Conservation (phyloP, 1,139 yeast genomes). For the Saccharomyces uvarum region DNA sequence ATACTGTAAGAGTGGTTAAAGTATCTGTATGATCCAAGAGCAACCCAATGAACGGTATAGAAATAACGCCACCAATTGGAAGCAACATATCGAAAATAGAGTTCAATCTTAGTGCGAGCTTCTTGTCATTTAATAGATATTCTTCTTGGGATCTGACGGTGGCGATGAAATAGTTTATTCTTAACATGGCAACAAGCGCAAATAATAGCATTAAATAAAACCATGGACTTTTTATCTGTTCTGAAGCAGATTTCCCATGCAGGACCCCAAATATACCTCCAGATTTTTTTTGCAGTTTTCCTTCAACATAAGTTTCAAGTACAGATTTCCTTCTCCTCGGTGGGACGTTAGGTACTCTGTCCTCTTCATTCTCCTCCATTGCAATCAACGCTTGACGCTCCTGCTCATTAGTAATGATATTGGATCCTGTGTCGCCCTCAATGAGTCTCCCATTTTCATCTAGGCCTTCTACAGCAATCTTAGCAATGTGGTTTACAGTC, state of each 20-base stretch:
- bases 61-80: slow-evolving; percentile 77
- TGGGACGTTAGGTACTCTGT: slow-evolving; percentile 11
- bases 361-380: slow-evolving; percentile 9
- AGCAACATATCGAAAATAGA: slow-evolving; percentile 75
- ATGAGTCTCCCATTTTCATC: slow-evolving; percentile 43
- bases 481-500: slow-evolving; percentile 43
- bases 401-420: slow-evolving; percentile 24
- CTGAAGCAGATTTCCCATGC: slow-evolving; percentile 53
- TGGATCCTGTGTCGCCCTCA: slow-evolving; percentile 31
- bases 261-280: slow-evolving; percentile 82
- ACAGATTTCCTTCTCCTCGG: slow-evolving; percentile 39
- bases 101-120: slow-evolving; percentile 52
- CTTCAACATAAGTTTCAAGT: slow-evolving; percentile 56
- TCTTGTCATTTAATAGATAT: slow-evolving; percentile 51
- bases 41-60: slow-evolving; percentile 83
- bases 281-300: slow-evolving; percentile 44
- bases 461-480: slow-evolving; percentile 60
- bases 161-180: slow-evolving; percentile 88
- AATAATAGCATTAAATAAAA: slow-evolving; percentile 67
- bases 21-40: slow-evolving; percentile 70
- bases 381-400: slow-evolving; percentile 29
- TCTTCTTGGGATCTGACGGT: slow-evolving; percentile 74
- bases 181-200: slow-evolving; percentile 79
- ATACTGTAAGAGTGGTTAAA: slow-evolving; percentile 45
- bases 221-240: slow-evolving; percentile 72